A percentile compares a stretch with the other conserved stretches of the same genome.
These are phyloP conservation scores for Zhuliangozyma blackwelliae DNA, from an alignment of 1,139 yeast species.

Conservation along the genomic window DNA sequence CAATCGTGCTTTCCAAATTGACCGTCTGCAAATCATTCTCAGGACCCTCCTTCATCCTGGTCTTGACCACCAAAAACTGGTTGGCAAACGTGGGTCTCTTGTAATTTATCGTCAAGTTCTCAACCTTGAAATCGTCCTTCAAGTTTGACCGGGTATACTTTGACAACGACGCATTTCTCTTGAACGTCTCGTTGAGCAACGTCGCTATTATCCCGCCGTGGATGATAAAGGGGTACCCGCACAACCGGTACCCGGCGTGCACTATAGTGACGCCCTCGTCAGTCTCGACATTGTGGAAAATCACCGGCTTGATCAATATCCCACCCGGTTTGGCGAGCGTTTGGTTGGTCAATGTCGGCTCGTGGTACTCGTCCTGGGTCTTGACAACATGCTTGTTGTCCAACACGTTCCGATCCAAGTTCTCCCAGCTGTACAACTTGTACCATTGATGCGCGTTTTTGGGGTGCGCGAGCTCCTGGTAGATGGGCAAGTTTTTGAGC, in stretches of 20 bases:
- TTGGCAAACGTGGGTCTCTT: slow-evolving; percentile 74
- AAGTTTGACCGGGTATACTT: slow-evolving; percentile 25
- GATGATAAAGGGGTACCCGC: slow-evolving; percentile 83
- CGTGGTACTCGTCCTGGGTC: slow-evolving; percentile 30
- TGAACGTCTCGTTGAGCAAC: slow-evolving; percentile 70
- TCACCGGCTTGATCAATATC: slow-evolving; percentile 65
- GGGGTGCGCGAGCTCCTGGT: slow-evolving; percentile 41
- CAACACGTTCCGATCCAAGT: slow-evolving; percentile 43
- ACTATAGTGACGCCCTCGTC: slow-evolving; percentile 63
- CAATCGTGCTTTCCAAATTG: slow-evolving; percentile 28
- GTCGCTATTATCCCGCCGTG: slow-evolving; percentile 93
- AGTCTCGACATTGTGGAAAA: slow-evolving; percentile 56
- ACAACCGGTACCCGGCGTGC: slow-evolving; percentile 73
- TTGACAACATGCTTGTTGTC: slow-evolving; percentile 24
- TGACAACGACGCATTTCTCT: slow-evolving; percentile 50
- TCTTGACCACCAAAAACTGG: slow-evolving; percentile 67
- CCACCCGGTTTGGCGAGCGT: slow-evolving; percentile 66
- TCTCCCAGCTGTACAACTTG: slow-evolving; percentile 57
- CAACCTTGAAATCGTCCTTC: slow-evolving; percentile 44
- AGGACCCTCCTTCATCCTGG: slow-evolving; percentile 30
- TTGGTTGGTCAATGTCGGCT: slow-evolving; percentile 24
- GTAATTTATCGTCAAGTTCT: slow-evolving; percentile 53
- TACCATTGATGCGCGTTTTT: slow-evolving; percentile 39
- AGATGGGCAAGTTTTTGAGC: slow-evolving; percentile 50
- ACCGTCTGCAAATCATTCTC: slow-evolving; percentile 21